Conservation (phyloP, 768 basidiomycete genomes). For the Russula emetica region DNA sequence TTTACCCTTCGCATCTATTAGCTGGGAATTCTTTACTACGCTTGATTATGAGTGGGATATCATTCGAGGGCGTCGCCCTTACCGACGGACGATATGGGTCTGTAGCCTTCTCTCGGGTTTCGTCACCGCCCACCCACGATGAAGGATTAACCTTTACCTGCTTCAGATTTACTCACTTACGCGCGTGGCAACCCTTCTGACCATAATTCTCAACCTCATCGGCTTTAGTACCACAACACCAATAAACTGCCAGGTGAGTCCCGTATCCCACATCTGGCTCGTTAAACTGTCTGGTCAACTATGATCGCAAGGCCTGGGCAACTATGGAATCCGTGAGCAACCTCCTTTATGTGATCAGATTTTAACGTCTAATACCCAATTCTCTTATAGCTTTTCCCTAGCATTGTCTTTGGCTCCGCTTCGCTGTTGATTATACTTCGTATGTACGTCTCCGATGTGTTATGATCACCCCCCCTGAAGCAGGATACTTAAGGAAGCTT, state of each 20-base stretch:
- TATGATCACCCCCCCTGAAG: neutral
- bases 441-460: neutral
- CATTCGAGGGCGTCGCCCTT: neutral
- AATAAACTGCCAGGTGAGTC: constrained; percentile 14
- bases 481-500: neutral
- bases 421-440: constrained; percentile 10
- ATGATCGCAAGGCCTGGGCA: neutral
- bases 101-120: neutral
- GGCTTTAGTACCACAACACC: neutral
- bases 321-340: neutral
- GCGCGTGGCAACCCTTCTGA: constrained; percentile 1
- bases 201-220: constrained; percentile 1
- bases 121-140: neutral
- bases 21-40: constrained; percentile 4
- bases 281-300: neutral
- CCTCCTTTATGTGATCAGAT: neutral
- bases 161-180: constrained; percentile 12
- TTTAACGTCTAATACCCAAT: too few species aligned
- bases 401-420: neutral
- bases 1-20: neutral
- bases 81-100: constrained; percentile 13
- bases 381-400: neutral
- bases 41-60: constrained; percentile 2
- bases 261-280: neutral
- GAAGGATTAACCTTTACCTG: neutral